Evolutionary conservation across 352 stramenopile species (phyloP), one percentile per base, ranked within the genome.

Genomic region (Globisporangium viniferum): DNA sequence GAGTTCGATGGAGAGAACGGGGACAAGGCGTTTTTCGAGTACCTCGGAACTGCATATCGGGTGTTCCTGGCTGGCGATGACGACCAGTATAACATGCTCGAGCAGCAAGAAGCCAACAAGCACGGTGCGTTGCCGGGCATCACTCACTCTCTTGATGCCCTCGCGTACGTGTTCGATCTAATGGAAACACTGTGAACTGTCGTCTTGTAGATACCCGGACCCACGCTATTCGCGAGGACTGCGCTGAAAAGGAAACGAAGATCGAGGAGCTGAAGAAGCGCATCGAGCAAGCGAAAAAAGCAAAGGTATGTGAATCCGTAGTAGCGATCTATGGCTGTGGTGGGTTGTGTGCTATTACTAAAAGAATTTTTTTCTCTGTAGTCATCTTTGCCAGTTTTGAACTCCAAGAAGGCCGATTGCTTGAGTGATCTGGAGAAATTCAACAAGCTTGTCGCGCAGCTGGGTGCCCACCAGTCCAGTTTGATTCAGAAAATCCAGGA

Each of bases 1-100:
- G 79, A 91, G 29, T 79, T 89, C 46, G 84, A 92, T 51, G 73
- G 82, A 1, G 84, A 97, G 66, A 92, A 88, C 27, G 84, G 78
- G 27, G 89, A 98, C 65, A 94, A 94, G 41, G 85, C 79, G 7
- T 99, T 99, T 73, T 98, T 99, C 69, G 86, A 93, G 60, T 99
- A 98, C 75, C 72, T 99, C 5, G 78, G 82, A 65, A 86, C 80
- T 29, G 88, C 92, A 5, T 99, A 99, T 75, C 76, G 76, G 44
- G 86, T 89, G 24, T 99, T 99, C 73, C 74, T 99, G 54, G 76
- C 86, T 5, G 93, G 95, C 41, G 93, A 99, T 67, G 96, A 99
- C 67, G 93, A 98, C 39, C 79, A 88, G 59, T 94, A 91, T 69
- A 84, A 89, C 36, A 68, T 79, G 14, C 76, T 99, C 24, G 92